Conservation (phyloP, 78 protist genomes). For the Dictyostelium discoideum region DNA sequence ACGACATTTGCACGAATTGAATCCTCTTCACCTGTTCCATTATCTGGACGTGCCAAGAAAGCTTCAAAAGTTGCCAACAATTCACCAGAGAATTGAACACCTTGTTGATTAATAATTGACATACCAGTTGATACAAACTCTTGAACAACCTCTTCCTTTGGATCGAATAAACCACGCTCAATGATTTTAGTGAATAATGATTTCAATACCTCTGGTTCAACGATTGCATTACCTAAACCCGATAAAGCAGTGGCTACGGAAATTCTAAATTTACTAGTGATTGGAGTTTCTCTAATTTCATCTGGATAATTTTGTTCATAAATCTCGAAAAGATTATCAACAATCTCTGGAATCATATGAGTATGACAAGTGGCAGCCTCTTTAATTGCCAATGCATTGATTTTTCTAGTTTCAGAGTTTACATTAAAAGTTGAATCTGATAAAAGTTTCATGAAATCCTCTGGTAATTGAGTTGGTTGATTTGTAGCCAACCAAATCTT, state of each 20-base stretch:
- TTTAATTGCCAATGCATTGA: constrained; percentile 60
- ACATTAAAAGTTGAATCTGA: constrained; percentile 12
- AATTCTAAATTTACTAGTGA: not conserved
- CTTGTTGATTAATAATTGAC: constrained; percentile 32
- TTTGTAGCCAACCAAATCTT: constrained; percentile 61
- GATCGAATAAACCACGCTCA: constrained; percentile 52
- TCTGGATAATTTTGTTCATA: constrained; percentile 14
- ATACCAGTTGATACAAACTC: constrained; percentile 37
- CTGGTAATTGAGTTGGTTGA: not conserved
- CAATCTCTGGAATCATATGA: not conserved
- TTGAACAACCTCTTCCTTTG: constrained; percentile 31
- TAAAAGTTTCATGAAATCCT: not conserved
- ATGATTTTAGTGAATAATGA: constrained; percentile 42
- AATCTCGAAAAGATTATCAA: not conserved
- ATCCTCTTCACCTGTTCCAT: constrained; percentile 58
- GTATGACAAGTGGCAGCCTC: not conserved
- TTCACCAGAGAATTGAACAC: constrained; percentile 14
- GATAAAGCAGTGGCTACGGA: constrained; percentile 45
- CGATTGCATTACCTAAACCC: constrained; percentile 35
- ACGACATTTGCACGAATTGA: constrained; percentile 61
- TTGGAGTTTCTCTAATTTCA: constrained; percentile 42
- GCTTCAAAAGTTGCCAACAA: constrained; percentile 35
- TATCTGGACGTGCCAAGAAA: constrained; percentile 59
- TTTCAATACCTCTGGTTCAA: constrained; percentile 8
- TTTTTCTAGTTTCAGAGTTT: constrained; percentile 45